Base-by-base conservation (phyloP, 2,329 filamentous ascomycete genomes). In the Fusarium sulawesiense region DNA sequence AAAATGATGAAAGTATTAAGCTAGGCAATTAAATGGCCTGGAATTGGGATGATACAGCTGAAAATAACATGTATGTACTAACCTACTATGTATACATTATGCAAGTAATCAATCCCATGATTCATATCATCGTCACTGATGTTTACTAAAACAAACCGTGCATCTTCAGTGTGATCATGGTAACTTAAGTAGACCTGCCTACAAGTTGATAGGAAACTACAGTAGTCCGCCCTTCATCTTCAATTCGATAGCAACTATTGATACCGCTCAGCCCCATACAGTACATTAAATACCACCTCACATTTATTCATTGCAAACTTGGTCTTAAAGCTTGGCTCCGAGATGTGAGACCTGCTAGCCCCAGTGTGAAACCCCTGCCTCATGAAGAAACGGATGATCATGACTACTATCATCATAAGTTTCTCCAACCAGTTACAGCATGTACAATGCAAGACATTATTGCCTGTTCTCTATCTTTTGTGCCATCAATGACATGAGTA, bases 381-480 rank as follows among this genome's bases (percentile, higher is more conserved):
- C 27, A 56, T 34, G 53, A 46, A 50, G 34, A 48, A 68, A 47
- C 47, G 44, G 41, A 56, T 57, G 50, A 70, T 70, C 63, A 57
- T 62, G 64, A 47, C 40, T 66, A n/a, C 42, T 44, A 16, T 29
- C 10, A 25, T 59, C 25, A 62, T 47, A 42, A 53, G n/a, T 20
- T 20, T 48, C 27, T 21, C 20, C 29, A 32, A 20, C 53, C 37
- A 61, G 14, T 23, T 18, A 27, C 11, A 11, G 49, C 23, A 42
- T 18, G 23, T 12, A 29, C n/a, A 53, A 12, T 41, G n/a, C 14
- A 42, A 42, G 34, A 29, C 34, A 21, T 20, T 41, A 3, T 25
- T 4, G 21, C 20, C 3, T n/a, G 6, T 42, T 25, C 13, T 21
- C 44, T 32, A 8, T 14, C 16, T 40, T 9, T 25, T 23, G 7